Conservation (phyloP, 805 yeast genomes). For the Teunomyces aglyptinius region DNA sequence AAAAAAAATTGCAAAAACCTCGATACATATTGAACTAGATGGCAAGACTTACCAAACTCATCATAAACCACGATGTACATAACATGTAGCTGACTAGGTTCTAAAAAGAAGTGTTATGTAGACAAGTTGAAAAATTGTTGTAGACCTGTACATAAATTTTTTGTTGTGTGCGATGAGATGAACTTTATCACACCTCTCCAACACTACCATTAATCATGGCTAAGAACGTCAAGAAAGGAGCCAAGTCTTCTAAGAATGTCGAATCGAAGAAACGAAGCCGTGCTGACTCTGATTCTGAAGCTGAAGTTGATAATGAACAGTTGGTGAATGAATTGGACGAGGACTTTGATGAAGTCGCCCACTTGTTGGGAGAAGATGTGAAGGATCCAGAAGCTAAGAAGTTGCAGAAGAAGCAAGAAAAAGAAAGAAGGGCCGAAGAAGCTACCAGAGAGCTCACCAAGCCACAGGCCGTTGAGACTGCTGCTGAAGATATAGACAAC, state of each 20-base stretch:
- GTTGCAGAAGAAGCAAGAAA: constrained; percentile 18
- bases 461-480: constrained; percentile 25
- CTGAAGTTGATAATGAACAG: constrained; percentile 38
- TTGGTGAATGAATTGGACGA: constrained; percentile 55
- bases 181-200: not conserved
- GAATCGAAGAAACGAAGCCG: constrained; percentile 26
- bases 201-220: constrained; percentile 9
- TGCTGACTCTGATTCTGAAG: constrained; percentile 19
- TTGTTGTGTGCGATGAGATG: constrained; percentile 10
- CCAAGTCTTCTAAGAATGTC: constrained; percentile 12
- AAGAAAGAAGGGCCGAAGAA: constrained; percentile 19
- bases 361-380: constrained; percentile 45
- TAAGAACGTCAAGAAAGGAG: constrained; percentile 8
- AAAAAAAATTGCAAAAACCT: not conserved
- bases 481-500: constrained; percentile 29
- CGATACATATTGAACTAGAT: too few species aligned
- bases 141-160: not conserved
- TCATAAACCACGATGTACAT: too few species aligned
- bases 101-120: too few species aligned
- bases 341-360: constrained; percentile 58
- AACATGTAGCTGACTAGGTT: too few species aligned
- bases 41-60: too few species aligned
- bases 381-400: constrained; percentile 39
- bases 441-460: constrained; percentile 25
- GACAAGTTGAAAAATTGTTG: not conserved